Base-by-base conservation (phyloP, 2,329 filamentous ascomycete species). In the Stagonosporopsis vannaccii region DNA sequence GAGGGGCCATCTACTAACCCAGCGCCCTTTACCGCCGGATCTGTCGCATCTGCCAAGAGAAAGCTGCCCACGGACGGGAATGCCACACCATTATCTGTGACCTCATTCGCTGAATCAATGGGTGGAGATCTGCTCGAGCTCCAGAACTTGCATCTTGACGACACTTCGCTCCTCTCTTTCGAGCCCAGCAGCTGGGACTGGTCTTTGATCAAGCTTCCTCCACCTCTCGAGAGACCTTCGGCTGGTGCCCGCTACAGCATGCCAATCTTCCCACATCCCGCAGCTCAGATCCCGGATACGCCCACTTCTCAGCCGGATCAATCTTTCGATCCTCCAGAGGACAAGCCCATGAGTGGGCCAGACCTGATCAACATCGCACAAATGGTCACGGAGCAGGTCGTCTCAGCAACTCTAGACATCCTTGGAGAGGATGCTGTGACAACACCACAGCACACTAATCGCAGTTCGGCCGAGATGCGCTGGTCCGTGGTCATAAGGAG, bases 381-480 rank as follows among this genome's bases (percentile, higher is more conserved):
- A 65, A 84, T 91, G 33, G 75, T 91, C n/a, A 87, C 87, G 2
- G 87, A 90, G 57, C 89, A 92, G 69, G 83, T 88, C 20, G 81
- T 85, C 2, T 84, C 81, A 9, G 83, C 86, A 4, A 79, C 75
- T 1, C 60, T 75, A 9, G 72, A 76, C 45, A 47, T 76, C 15
- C 62, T 75, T 8, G 61, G 66, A 11, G 69, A 75, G 25, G 50
- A 66, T 19, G 2, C 32, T 5, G 17, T 20, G 4, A 15, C n/a
- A 7, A 13, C 35, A 9, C 25, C 9, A 12, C 32, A 37, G 13
- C 25, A 45, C 11, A 22, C 37, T 0, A 19, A 17, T 1, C 33
- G 17, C 23, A n/a, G 45, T 15, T 56, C 77, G 69, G 13, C 55
- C 7, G 68, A 71, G 40, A 55, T 53, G 25, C 61, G 61, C 22